Percentiles rank a stretch among this genome's conserved stretches.
Evolutionary conservation across 1,139 yeast genomes (phyloP).

Genomic region (Saccharomyces hybrid): DNA sequence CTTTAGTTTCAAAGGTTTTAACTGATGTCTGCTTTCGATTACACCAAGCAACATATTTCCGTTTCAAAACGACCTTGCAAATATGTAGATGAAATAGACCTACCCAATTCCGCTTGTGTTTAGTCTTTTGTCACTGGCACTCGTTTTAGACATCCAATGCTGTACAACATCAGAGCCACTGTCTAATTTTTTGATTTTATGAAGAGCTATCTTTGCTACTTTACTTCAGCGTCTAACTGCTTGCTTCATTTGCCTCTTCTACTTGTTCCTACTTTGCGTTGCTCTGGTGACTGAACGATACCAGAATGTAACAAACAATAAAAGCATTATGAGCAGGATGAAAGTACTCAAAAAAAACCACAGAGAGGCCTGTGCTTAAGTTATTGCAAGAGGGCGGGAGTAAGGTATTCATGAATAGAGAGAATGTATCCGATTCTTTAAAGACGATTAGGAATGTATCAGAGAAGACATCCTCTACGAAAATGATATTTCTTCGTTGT

Average conservation of each 20-base stretch:
- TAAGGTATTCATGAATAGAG: background rate
- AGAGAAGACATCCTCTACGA: background rate
- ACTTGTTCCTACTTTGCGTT: too few relatives aligned
- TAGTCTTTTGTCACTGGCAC: background rate
- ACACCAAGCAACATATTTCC: background rate
- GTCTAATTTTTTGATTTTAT: too few relatives aligned
- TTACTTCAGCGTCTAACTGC: too few relatives aligned
- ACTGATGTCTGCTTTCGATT: background rate
- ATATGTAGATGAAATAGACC: background rate
- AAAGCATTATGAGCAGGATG: too few relatives aligned
- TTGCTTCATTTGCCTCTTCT: too few relatives aligned
- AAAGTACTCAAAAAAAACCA: too few relatives aligned
- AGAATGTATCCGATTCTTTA: background rate
- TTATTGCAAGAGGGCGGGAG: background rate
- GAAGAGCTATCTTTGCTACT: too few relatives aligned
- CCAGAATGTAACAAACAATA: too few relatives aligned
- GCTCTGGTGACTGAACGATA: too few relatives aligned
- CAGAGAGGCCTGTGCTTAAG: background rate
- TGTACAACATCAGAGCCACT: background rate
- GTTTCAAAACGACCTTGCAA: background rate
- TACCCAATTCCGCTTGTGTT: background rate
- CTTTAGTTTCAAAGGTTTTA: background rate
- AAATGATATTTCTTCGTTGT: background rate
- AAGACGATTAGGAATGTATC: background rate
- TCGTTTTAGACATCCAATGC: background rate